These are phyloP conservation scores for Hericium coralloides DNA, from an alignment of 768 basidiomycete genomes.

Conservation along the genomic window DNA sequence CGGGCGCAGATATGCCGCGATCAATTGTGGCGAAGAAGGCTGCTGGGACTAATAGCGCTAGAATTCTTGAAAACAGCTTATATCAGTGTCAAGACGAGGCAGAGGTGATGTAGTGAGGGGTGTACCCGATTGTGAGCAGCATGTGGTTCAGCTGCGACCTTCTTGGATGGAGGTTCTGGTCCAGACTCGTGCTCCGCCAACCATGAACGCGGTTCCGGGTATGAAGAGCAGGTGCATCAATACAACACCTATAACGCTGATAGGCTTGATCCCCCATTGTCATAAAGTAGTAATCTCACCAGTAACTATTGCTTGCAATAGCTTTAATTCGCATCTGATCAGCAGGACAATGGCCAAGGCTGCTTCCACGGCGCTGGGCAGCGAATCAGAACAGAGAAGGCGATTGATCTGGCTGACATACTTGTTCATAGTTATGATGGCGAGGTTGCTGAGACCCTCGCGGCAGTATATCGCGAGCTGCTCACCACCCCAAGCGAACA, in stretches of 20 bases:
- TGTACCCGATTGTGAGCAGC: constrained; percentile 60
- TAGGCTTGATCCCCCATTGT: no score
- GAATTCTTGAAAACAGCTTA: constrained; percentile 45
- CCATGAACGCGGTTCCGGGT: constrained; percentile 63
- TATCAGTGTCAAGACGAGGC: not conserved
- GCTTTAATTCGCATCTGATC: constrained; percentile 57
- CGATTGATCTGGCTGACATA: constrained; percentile 18
- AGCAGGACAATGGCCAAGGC: constrained; percentile 63
- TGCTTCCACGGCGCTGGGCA: constrained; percentile 54
- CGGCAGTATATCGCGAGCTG: constrained; percentile 48
- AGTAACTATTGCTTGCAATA: constrained; percentile 62
- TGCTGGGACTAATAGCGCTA: constrained; percentile 55
- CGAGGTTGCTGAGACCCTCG: constrained; percentile 51
- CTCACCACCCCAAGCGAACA: constrained; percentile 60
- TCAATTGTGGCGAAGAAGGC: constrained; percentile 59
- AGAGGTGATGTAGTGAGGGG: no score
- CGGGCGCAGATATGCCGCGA: no score
- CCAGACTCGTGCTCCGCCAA: constrained; percentile 59
- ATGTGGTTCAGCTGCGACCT: constrained; percentile 61
- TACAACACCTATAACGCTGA: constrained; percentile 49
- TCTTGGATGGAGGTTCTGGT: constrained; percentile 59
- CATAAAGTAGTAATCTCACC: constrained; percentile 30
- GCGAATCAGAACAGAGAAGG: not conserved
- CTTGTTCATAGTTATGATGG: constrained; percentile 61
- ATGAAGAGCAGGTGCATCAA: constrained; percentile 63